Evolutionary conservation across 306 rosid genomes (phyloP), one percentile per base, ranked within the genome.

Genomic region (Medicago ruthenica): DNA sequence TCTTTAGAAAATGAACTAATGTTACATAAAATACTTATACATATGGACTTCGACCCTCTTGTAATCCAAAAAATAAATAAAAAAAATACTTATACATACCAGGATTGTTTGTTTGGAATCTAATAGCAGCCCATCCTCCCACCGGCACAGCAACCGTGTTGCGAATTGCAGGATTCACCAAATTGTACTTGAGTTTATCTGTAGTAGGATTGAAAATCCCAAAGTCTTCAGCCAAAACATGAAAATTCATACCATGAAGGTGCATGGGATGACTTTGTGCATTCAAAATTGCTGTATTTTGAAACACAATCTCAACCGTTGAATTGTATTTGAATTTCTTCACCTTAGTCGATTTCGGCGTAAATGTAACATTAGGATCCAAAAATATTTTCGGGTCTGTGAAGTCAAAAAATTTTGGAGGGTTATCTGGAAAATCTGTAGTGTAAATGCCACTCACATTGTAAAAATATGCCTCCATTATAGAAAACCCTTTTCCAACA

Each of bases 281-380:
- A 0, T 3, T 4, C 0, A 85, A 5, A 4, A 90, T 59, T 0
- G 91, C 91, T 0, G 91, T 85, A 75, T 85, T 88, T 57, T 86
- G 96, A 31, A 80, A 64, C 65, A 88, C 91, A 3, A 90, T 22
- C 87, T 90, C 91, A 36, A 88, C 88, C 5, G 86, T 85, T 0
- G 91, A 82, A 42, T 90, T 88, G 75, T 74, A 90, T 75, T 73
- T 83, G 55, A 90, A 51, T 34, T 67, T 85, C 85, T 80, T 88
- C 18, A 70, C 88, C 61, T 73, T 86, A 20, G 89, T 88, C 4
- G 86, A 83, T 76, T 86, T 90, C 0, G 86, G 82, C 0, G 88
- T 86, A 11, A 45, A 86, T 2, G 73, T 15, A 34, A 85, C 58
- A 4, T 81, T 22, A 0, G 0, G 0, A 14, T 82, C 79, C 0